A percentile compares a stretch with the other conserved stretches of the same genome.
Evolutionary conservation across 148 eudicot genomes (phyloP).

Genomic region (Amaranthus hypochondriacus): DNA sequence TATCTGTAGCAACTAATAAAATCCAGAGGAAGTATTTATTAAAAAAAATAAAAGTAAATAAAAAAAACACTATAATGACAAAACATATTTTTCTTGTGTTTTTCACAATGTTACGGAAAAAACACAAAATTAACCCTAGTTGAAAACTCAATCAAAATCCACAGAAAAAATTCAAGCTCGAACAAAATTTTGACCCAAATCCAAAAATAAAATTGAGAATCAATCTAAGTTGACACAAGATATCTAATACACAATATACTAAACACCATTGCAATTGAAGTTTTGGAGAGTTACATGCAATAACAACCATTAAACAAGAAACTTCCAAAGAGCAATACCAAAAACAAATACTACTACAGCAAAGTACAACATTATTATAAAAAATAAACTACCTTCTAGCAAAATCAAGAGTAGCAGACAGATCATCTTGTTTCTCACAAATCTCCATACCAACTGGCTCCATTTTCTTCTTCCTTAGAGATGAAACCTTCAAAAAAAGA

Average conservation of each 20-base stretch:
- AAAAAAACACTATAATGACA: not conserved
- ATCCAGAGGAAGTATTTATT: no score
- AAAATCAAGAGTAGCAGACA: conserved; percentile 14
- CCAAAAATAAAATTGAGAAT: not conserved
- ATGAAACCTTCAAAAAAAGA: not conserved
- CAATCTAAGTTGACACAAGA: not conserved
- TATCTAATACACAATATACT: not conserved
- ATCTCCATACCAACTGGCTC: conserved; percentile 12
- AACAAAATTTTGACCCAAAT: not conserved
- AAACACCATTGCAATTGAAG: not conserved
- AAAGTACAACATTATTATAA: not conserved
- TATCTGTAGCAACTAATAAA: no score
- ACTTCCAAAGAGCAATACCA: not conserved
- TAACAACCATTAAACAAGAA: not conserved
- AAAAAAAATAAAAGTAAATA: not conserved
- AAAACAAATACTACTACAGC: not conserved
- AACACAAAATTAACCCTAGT: not conserved
- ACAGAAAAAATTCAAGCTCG: not conserved
- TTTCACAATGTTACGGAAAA: not conserved
- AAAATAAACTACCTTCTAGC: conserved; percentile 28
- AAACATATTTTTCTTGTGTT: not conserved
- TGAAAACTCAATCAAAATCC: not conserved
- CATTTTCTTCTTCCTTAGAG: not conserved
- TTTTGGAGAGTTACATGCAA: not conserved
- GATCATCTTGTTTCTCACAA: conserved; percentile 11